Evolutionary conservation across 2,329 filamentous ascomycete species (phyloP).

Genomic region (Aureobasidium mangrovei): DNA sequence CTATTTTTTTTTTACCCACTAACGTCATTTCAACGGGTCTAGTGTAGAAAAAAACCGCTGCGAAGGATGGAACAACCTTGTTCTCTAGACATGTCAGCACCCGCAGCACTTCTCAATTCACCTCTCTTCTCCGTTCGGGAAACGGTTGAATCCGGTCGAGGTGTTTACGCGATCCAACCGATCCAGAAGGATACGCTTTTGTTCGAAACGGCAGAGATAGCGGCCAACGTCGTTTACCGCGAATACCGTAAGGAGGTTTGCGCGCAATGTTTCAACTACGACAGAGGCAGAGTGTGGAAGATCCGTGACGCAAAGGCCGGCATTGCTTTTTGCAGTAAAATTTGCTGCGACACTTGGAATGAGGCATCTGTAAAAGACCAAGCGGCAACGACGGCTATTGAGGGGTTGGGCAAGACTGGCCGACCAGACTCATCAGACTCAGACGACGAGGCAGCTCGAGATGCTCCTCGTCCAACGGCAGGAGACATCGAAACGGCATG

Average conservation of each 20-base stretch:
- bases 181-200: conserved; percentile 31
- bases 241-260: conserved; percentile 42
- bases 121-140: conserved; percentile 30
- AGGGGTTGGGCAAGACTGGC: conserved; percentile 18
- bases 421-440: not conserved
- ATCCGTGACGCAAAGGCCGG: conserved; percentile 31
- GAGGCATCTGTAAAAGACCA: conserved; percentile 17
- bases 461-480: conserved; percentile 4
- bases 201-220: conserved; percentile 30
- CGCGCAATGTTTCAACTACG: conserved; percentile 39
- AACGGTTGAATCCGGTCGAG: conserved; percentile 37
- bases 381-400: conserved; percentile 16
- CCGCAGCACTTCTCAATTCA: conserved; percentile 16
- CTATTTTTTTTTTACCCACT: not conserved
- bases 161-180: conserved; percentile 32
- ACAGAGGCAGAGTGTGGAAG: conserved; percentile 33
- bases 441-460: not conserved
- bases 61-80: not conserved
- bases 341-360: conserved; percentile 31
- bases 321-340: conserved; percentile 35
- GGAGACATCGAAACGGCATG: conserved; percentile 18
- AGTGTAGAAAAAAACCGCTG: not conserved
- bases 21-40: not conserved
- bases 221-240: conserved; percentile 34
- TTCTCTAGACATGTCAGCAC: conserved; percentile 3